Percentiles rank a stretch among this genome's conserved stretches.
These are phyloP conservation scores for Phytophthora agathidicida DNA, from an alignment of 352 stramenopile species.

Conservation along the genomic window DNA sequence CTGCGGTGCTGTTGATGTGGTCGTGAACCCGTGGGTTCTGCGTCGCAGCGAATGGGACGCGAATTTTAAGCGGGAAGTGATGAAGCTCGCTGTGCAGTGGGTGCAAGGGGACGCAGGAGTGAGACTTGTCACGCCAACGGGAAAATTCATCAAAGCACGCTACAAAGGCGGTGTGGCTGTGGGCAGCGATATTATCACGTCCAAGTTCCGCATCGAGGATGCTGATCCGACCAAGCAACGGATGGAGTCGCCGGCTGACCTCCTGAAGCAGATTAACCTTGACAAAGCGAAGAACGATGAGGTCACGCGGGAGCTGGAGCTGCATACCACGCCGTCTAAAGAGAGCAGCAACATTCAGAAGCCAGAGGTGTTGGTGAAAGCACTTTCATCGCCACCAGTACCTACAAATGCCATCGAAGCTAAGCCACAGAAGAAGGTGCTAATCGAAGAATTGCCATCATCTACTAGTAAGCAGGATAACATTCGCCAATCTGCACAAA, in stretches of 20 bases:
- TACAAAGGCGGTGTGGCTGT: conserved; percentile 80
- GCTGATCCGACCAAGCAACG: conserved; percentile 24
- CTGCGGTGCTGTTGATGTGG: conserved; percentile 64
- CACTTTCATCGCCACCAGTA: conserved; percentile 10
- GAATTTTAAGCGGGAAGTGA: conserved; percentile 83
- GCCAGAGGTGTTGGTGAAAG: conserved; percentile 12
- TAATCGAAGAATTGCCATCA: conserved; percentile 59
- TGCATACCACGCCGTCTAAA: conserved; percentile 19
- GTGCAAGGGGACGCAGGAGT: conserved; percentile 71
- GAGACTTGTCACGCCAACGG: conserved; percentile 38
- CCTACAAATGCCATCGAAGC: not conserved
- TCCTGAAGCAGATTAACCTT: conserved; percentile 59
- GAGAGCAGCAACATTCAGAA: not conserved
- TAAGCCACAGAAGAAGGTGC: conserved; percentile 22
- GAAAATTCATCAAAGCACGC: conserved; percentile 86
- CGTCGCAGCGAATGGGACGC: conserved; percentile 73
- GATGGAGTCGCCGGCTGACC: conserved; percentile 54
- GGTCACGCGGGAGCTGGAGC: conserved; percentile 10
- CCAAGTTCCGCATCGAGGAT: conserved; percentile 73
- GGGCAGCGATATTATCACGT: conserved; percentile 72
- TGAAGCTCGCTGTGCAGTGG: conserved; percentile 83
- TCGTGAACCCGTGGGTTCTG: conserved; percentile 83
- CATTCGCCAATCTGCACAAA: not conserved
- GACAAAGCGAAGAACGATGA: conserved; percentile 29
- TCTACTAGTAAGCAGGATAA: conserved; percentile 12